A percentile compares a stretch with the other conserved stretches of the same genome.
Evolutionary conservation across 257 asterid genomes (phyloP).

Genomic region (Ilex aquifolium): DNA sequence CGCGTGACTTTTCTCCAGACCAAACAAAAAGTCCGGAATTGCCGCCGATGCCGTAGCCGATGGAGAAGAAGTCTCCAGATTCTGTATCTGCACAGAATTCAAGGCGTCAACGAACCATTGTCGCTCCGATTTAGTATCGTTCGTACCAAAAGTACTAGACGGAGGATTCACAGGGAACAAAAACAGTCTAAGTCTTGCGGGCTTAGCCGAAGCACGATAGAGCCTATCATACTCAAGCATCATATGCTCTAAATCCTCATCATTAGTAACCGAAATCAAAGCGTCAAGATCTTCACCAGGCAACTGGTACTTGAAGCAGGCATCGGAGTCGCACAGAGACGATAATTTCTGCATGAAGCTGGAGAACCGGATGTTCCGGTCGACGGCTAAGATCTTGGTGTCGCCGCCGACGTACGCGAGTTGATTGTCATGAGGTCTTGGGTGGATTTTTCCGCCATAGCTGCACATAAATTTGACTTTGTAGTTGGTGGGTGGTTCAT

Average conservation of each 20-base stretch:
- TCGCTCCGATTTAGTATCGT: slow-evolving; percentile 73
- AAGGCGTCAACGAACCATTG: slow-evolving; percentile 89
- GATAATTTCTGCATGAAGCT: slow-evolving; percentile 69
- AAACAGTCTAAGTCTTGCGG: slow-evolving; percentile 78
- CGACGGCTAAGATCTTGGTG: slow-evolving; percentile 82
- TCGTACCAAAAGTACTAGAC: slow-evolving; percentile 70
- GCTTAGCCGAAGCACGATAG: slow-evolving; percentile 59
- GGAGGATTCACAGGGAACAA: slow-evolving; percentile 38
- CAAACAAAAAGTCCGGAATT: slow-evolving; percentile 65
- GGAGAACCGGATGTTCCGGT: slow-evolving; percentile 43
- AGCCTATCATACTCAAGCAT: slow-evolving; percentile 88
- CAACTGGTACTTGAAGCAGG: slow-evolving; percentile 78
- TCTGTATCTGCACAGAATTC: slow-evolving; percentile 67
- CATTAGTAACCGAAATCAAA: slow-evolving; percentile 84
- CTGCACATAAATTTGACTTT: slow-evolving; percentile 93
- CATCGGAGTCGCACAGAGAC: slow-evolving; percentile 53
- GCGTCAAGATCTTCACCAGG: slow-evolving; percentile 99
- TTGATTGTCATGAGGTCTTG: slow-evolving; percentile 88
- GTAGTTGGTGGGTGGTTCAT: slow-evolving; percentile 47
- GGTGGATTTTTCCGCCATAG: slow-evolving; percentile 88
- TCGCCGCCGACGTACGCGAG: slow-evolving; percentile 87
- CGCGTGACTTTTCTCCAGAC: slow-evolving; percentile 48
- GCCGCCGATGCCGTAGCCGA: slow-evolving; percentile 26
- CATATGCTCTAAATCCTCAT: slow-evolving; percentile 94
- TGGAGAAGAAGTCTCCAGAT: slow-evolving; percentile 51